Percentiles rank a stretch among this genome's conserved stretches.
phyloP scores from a whole-genome alignment of 257 asterid species.

The Echium plantagineum region DNA sequence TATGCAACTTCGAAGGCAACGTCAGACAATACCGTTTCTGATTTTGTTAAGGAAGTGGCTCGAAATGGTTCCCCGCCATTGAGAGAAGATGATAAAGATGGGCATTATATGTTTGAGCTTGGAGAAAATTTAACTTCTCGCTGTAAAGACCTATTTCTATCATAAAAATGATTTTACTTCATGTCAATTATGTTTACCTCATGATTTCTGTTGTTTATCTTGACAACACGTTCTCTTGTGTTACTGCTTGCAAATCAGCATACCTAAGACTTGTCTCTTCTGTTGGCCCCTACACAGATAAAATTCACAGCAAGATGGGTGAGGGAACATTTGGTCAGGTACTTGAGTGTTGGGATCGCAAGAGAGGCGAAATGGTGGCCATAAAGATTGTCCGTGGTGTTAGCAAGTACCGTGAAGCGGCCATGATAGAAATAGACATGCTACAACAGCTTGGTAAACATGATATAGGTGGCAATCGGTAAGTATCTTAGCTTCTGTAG shows the following conservation, averaged over 20 bases:
- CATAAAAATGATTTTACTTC: slow-evolving; percentile 18
- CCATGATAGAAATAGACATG: slow-evolving; percentile 79
- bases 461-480: slow-evolving; percentile 78
- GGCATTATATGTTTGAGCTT: slow-evolving; percentile 90
- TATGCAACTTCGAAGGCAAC: slow-evolving; percentile 52
- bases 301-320: slow-evolving; percentile 86
- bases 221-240: background rate
- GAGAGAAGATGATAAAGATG: slow-evolving; percentile 96
- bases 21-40: slow-evolving; percentile 43
- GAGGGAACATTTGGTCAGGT: slow-evolving; percentile 99
- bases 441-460: slow-evolving; percentile 85
- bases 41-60: slow-evolving; percentile 56
- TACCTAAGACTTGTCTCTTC: background rate
- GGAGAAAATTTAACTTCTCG: slow-evolving; percentile 95
- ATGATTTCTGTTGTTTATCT: background rate
- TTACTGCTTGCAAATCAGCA: background rate
- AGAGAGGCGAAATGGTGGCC: slow-evolving; percentile 78
- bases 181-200: background rate
- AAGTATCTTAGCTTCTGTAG: slow-evolving; percentile 22
- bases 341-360: slow-evolving; percentile 87
- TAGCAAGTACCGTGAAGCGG: slow-evolving; percentile 81
- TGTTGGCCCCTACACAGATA: slow-evolving; percentile 35
- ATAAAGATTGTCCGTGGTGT: slow-evolving; percentile 75
- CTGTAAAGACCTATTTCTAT: slow-evolving; percentile 69
- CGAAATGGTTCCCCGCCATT: slow-evolving; percentile 77